Conservation (phyloP, 208 protist species). For the Wallacemonas sp. region DNA sequence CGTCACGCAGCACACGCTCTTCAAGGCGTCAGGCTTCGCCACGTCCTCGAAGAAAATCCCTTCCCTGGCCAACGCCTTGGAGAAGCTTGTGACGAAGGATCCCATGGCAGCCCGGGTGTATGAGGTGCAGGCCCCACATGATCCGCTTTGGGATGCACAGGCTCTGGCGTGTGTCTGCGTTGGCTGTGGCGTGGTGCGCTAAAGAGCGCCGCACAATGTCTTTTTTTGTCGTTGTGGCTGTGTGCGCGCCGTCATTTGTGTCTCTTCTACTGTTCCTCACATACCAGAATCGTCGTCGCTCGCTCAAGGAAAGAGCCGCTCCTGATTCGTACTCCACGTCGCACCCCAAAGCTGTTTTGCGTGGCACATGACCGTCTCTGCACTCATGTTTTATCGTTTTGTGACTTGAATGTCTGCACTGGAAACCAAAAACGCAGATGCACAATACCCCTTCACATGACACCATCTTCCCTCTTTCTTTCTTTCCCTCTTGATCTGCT, state of each 20-base stretch:
- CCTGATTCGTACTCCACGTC: too few relatives aligned
- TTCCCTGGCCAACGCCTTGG: conserved; percentile 42
- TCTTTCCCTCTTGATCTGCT: conserved; percentile 10
- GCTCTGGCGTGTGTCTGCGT: conserved; percentile 70
- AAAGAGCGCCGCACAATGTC: neutral
- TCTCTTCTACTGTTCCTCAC: neutral
- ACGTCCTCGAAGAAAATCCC: conserved; percentile 27
- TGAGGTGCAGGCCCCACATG: conserved; percentile 31
- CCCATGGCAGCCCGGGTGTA: conserved; percentile 35
- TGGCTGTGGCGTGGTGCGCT: conserved; percentile 38
- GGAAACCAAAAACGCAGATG: too few relatives aligned
- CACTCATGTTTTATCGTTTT: too few relatives aligned
- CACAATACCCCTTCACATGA: too few relatives aligned
- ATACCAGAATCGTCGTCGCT: too few relatives aligned
- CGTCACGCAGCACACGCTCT: conserved; percentile 63
- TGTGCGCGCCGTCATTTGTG: too few relatives aligned
- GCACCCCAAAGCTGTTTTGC: too few relatives aligned
- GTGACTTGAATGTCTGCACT: too few relatives aligned
- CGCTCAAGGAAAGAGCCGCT: too few relatives aligned
- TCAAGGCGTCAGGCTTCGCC: conserved; percentile 55
- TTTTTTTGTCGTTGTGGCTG: too few relatives aligned
- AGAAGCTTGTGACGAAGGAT: conserved; percentile 35
- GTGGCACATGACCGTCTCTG: too few relatives aligned
- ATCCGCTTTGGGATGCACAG: conserved; percentile 84
- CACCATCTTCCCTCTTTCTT: conserved; percentile 5